Base-by-base conservation (phyloP, 345 rosid species). In the Arabidopsis suecica region DNA sequence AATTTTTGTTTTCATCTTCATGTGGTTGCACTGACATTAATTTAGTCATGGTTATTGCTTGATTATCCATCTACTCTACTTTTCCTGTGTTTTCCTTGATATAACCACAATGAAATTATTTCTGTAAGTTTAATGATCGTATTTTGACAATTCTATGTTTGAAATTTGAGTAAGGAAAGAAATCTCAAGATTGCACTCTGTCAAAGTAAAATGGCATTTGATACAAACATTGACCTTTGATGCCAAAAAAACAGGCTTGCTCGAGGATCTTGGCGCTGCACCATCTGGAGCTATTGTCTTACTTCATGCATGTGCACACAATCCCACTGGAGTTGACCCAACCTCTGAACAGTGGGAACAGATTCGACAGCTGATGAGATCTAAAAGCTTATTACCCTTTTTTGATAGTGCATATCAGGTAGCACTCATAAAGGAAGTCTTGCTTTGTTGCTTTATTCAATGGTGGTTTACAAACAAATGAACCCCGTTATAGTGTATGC, bases 351-450 rank as follows among this genome's bases (percentile, higher is more conserved):
- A 94, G 81, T 94, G 98, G 98, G 96, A 86, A 69, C 88, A 90
- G 75, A 90, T 94, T 70, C 86, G 97, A 66, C 87, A 86, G 78
- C 62, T 94, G 64, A 83, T 94, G 28, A 84, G 98, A 69, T 88
- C 95, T 30, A 89, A 81, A 73, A 76, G 84, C 57, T 68, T 88
- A 74, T 69, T 94, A 74, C 97, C 98, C 59, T 94, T 94, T 82
- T 94, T 94, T 82, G 97, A 94, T 75, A 91, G 97, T 77, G 98
- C 97, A 42, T 94, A 94, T 84, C 97, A 91, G 98, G 98, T 91
- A 78, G 18, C 18, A 58, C 45, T 23, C 23, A 25, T 30, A 18
- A 51, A 25, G 38, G 44, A 5, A 49, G 33, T 61, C 28, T 45
- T 54, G 5, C 57, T 54, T 61, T 45, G 25, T 44, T 61, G 55